Evolutionary conservation across 352 stramenopile species (phyloP), one percentile per base, ranked within the genome.

Genomic region (Globisporangium spiculum): DNA sequence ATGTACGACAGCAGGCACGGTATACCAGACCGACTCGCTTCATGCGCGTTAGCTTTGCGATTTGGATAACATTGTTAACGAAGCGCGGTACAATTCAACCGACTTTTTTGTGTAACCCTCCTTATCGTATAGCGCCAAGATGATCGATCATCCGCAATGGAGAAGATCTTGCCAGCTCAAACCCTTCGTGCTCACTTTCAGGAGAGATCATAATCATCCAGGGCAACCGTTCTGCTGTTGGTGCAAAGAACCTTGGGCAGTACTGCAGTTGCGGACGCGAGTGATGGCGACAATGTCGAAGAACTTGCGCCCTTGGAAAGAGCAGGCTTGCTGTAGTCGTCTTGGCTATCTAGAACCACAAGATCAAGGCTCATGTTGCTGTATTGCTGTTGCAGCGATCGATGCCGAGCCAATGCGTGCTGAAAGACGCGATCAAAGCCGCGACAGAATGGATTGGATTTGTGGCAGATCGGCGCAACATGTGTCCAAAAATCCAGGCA

Each of bases 401-500:
- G 34, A 8, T 53, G 34, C 9, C 58, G 57, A 8, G 3, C 3
- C 27, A 50, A 14, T 2, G 38, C 24, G 9, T 66, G 65, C 18
- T 67, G 9, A n/a, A 64, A 70, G 14, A 60, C 27, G 12, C 20
- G 59, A 12, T 20, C 56, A 36, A 65, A 14, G 6, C 46, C 34
- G 9, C 12, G 14, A 20, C 46, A 67, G 32, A 41, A 12, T 14
- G 38, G 2, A 6, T 67, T 67, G 4, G 26, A 14, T 4, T 8
- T 48, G 32, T n/a, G 26, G 20, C 56, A 64, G 16, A 65, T 54
- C 18, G 56, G 48, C 9, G 58, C 4, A 12, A 62, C 57, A 27
- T 66, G 27, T 12, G 58, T 66, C 66, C 66, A 71, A 8, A 56
- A 48, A 36, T 61, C 30, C 7, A 32, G n/a, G 26, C 53, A 68